These are phyloP conservation scores for Monilinia vaccinii-corymbosi DNA, from an alignment of 2,329 filamentous ascomycete genomes.

Conservation along the genomic window DNA sequence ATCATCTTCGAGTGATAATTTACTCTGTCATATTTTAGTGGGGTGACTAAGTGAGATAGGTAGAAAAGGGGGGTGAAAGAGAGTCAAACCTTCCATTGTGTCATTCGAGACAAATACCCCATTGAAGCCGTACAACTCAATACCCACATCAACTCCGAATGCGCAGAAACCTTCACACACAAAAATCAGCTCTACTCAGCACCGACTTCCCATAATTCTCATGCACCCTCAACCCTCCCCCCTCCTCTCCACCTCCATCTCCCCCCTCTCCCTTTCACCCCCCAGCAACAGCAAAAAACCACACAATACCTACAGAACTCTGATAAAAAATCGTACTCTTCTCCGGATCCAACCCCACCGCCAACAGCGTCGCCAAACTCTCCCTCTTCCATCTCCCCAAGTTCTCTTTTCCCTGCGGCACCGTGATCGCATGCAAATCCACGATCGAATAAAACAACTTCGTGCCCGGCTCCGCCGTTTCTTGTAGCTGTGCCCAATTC, in stretches of 20 bases:
- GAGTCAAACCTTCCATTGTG: constrained; percentile 80
- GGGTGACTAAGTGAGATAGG: background rate
- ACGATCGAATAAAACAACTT: constrained; percentile 79
- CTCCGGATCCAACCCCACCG: constrained; percentile 73
- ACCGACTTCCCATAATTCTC: background rate
- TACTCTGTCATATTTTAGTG: constrained; percentile 45
- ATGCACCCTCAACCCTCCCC: background rate
- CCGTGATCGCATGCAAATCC: constrained; percentile 87
- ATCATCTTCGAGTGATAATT: constrained; percentile 55
- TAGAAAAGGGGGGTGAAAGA: background rate
- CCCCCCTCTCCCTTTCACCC: background rate
- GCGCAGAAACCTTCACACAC: constrained; percentile 54
- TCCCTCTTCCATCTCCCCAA: constrained; percentile 61
- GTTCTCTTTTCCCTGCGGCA: constrained; percentile 53
- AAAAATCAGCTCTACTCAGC: background rate
- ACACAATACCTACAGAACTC: constrained; percentile 48
- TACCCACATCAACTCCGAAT: constrained; percentile 95
- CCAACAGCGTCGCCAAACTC: constrained; percentile 70
- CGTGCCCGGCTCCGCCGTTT: constrained; percentile 45
- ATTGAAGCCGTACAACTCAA: constrained; percentile 84
- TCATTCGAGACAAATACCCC: constrained; percentile 96
- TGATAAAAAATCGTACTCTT: constrained; percentile 76
- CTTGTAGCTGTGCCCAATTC: constrained; percentile 77
- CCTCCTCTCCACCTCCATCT: background rate
- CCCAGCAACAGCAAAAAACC: background rate